A percentile compares a stretch with the other conserved stretches of the same genome.
These are phyloP conservation scores for Neonectria ditissima DNA, from an alignment of 2,329 filamentous ascomycete genomes.

Conservation along the genomic window DNA sequence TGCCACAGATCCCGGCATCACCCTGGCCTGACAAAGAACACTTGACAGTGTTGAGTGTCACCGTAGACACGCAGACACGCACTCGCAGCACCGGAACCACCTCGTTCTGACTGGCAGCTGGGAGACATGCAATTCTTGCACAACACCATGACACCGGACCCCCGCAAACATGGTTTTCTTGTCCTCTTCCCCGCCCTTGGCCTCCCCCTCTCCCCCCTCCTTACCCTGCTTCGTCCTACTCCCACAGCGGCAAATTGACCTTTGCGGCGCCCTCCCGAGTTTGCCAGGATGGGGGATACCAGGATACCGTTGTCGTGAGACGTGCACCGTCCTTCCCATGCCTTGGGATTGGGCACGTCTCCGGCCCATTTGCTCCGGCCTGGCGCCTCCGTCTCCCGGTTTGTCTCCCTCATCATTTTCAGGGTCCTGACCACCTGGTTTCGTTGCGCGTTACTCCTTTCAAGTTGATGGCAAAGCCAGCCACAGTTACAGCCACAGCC, in stretches of 20 bases:
- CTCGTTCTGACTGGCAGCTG: not conserved
- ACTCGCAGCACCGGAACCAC: not conserved
- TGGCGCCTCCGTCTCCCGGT: not conserved
- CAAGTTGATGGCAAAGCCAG: not conserved
- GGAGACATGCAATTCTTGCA: conserved; percentile 43
- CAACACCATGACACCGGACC: conserved; percentile 43
- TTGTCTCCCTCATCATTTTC: not conserved
- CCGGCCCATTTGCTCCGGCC: conserved; percentile 44
- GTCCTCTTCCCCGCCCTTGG: conserved; percentile 30
- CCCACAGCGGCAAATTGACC: conserved; percentile 36
- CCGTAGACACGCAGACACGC: not conserved
- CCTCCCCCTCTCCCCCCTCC: not conserved
- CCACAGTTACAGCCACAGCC: not conserved
- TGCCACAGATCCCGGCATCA: not conserved
- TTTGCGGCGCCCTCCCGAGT: conserved; percentile 19
- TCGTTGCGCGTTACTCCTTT: not conserved
- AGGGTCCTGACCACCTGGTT: not conserved
- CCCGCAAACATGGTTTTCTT: conserved; percentile 32
- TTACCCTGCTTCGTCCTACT: not conserved
- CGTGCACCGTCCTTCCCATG: not conserved
- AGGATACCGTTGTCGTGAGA: conserved; percentile 17
- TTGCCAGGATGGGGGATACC: conserved; percentile 14
- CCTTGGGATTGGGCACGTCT: conserved; percentile 13
- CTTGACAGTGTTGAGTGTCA: not conserved
- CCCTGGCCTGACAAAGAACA: conserved; percentile 6